Evolutionary conservation across 148 eudicot genomes (phyloP), one percentile per base, ranked within the genome.

Genomic region (Talinum fruticosum): DNA sequence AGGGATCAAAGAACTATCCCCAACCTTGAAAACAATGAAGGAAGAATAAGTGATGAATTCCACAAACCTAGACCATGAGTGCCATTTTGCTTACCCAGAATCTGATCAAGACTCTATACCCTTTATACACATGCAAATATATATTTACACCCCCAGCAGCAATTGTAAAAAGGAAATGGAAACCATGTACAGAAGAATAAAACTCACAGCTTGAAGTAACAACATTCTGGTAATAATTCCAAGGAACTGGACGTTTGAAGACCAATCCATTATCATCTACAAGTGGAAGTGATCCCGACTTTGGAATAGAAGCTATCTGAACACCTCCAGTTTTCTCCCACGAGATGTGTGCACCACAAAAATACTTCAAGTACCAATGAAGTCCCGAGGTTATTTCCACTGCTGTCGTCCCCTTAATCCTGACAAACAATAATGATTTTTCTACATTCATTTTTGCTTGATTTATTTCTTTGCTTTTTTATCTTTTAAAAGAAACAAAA

Each of bases 311-410:
- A 70, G 77, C 86, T 53, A 87, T 74, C 82, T 95, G 99, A 83
- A 68, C 79, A 26, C 99, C 97, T 72, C 99, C 99, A 47, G 99
- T 93, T 87, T 95, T 95, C 74, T 95, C 97, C 99, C 99, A 95
- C 44, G 99, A 95, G 82, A 95, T 77, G 85, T 93, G 99, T 79
- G 90, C 99, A 73, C 89, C 89, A 79, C 99, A 95, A 72, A 75
- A 81, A 78, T 91, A 91, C 82, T 95, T 95, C 29, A 95, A 78
- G 84, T 95, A 95, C 99, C 97, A 95, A 71, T 91, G 97, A 41
- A 95, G 90, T 44, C 97, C 99, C 34, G 97, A 91, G 73, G 89
- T 85, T 74, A 95, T 83, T 81, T 95, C 99, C 86, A 91, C 91
- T 4, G 91, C 94, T 13, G 96, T 83, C 28, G 88, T 88, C 73